Conservation (phyloP, 169 alveolate species). For the Perkinsus marinus region DNA sequence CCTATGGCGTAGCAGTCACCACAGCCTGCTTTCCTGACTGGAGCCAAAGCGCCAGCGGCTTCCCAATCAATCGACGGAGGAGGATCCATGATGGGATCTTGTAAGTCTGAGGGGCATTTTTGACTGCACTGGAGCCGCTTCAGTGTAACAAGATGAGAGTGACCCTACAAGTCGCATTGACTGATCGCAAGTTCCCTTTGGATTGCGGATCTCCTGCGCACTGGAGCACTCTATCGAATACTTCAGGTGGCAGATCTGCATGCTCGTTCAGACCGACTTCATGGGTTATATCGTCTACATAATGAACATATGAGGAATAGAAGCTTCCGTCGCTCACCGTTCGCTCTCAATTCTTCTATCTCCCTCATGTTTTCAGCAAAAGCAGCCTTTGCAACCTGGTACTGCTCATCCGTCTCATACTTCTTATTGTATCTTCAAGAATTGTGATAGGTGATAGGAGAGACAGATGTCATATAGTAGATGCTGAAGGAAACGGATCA, state of each 20-base stretch:
- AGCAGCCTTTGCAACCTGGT: background rate
- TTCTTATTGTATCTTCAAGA: conserved; percentile 3
- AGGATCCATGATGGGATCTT: background rate
- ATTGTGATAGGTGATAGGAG: too few relatives aligned
- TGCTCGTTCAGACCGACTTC: background rate
- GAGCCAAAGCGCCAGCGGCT: too few relatives aligned
- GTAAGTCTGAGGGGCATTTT: background rate
- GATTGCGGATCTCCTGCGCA: background rate
- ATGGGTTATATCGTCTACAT: background rate
- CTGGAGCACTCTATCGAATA: background rate
- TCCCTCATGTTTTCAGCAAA: background rate
- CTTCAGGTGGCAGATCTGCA: background rate
- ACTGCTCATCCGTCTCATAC: background rate
- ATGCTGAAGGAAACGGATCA: too few relatives aligned
- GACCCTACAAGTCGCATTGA: background rate
- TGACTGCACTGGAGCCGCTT: too few relatives aligned
- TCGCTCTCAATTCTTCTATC: background rate
- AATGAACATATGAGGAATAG: background rate
- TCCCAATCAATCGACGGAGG: background rate
- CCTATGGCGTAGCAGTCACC: background rate
- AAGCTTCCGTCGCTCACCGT: background rate
- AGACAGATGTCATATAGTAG: too few relatives aligned
- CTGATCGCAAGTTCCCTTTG: too few relatives aligned
- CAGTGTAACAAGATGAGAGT: background rate
- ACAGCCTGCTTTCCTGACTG: background rate